Evolutionary conservation across 495 filamentous ascomycete species (phyloP).

Genomic region (Aspergillus homomorphus): DNA sequence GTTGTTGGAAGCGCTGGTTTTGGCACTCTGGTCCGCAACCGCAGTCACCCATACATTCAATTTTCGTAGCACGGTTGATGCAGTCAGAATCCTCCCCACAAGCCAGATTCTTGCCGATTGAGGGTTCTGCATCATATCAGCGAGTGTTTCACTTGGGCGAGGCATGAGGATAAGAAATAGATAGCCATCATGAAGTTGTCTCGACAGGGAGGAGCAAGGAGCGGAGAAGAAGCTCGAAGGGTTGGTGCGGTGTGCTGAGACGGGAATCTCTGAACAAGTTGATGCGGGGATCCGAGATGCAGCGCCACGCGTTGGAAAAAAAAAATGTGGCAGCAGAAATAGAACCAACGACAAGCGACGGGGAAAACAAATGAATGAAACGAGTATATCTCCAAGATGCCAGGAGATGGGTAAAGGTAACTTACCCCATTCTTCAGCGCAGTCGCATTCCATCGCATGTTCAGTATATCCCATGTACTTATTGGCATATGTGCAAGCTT

Average conservation of each 20-base stretch:
- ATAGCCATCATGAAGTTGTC: background rate
- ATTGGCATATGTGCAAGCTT: slow-evolving; percentile 79
- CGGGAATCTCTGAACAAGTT: background rate
- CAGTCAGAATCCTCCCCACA: slow-evolving; percentile 98
- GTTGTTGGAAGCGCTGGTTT: slow-evolving; percentile 92
- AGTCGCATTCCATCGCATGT: slow-evolving; percentile 93
- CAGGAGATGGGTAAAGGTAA: slow-evolving; percentile 21
- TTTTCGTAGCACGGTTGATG: slow-evolving; percentile 97
- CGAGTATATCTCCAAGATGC: slow-evolving; percentile 1
- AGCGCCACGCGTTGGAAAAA: background rate
- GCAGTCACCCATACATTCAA: slow-evolving; percentile 87
- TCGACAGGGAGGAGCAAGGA: background rate
- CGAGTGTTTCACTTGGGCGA: background rate
- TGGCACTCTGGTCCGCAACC: slow-evolving; percentile 84
- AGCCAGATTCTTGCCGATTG: slow-evolving; percentile 65
- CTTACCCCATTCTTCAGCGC: slow-evolving; percentile 94
- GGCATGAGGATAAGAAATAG: background rate
- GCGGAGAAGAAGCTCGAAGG: background rate
- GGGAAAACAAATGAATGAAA: background rate
- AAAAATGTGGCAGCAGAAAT: background rate
- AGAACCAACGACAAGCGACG: background rate
- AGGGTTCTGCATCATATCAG: slow-evolving; percentile 54
- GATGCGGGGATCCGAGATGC: background rate
- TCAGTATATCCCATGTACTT: slow-evolving; percentile 89
- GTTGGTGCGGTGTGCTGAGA: background rate